Conservation (phyloP, 2,329 filamentous ascomycete species). For the Dactylellina drechsleri region DNA sequence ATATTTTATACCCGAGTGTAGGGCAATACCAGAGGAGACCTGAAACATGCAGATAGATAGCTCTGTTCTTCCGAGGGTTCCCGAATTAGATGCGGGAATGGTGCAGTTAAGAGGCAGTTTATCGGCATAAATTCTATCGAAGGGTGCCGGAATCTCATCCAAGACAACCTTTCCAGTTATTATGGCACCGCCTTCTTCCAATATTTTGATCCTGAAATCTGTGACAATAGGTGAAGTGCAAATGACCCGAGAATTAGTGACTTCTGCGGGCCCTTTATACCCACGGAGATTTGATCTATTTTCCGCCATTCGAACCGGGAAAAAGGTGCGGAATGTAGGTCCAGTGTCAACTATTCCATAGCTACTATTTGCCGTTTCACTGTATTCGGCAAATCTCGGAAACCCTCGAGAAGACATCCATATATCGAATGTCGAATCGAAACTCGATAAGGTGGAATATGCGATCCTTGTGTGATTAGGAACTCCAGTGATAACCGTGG, state of each 20-base stretch:
- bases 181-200: no score
- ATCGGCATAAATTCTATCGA: neutral
- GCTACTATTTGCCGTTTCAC: neutral
- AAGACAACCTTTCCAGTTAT: neutral
- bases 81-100: neutral
- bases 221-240: neutral
- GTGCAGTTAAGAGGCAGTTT: neutral
- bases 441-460: neutral
- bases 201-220: neutral
- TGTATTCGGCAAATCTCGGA: slow-evolving; percentile 14
- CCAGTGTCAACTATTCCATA: neutral
- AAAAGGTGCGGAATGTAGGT: slow-evolving; percentile 2
- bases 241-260: slow-evolving; percentile 14
- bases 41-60: neutral
- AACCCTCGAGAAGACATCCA: neutral
- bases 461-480: neutral
- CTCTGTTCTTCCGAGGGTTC: neutral
- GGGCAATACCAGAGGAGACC: neutral
- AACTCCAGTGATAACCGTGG: neutral
- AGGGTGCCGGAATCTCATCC: neutral
- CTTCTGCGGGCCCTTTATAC: neutral
- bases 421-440: no score
- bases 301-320: neutral
- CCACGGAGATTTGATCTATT: neutral
- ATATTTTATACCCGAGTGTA: neutral